These are phyloP conservation scores for Claviceps africana DNA, from an alignment of 2,329 filamentous ascomycete genomes.

Conservation along the genomic window DNA sequence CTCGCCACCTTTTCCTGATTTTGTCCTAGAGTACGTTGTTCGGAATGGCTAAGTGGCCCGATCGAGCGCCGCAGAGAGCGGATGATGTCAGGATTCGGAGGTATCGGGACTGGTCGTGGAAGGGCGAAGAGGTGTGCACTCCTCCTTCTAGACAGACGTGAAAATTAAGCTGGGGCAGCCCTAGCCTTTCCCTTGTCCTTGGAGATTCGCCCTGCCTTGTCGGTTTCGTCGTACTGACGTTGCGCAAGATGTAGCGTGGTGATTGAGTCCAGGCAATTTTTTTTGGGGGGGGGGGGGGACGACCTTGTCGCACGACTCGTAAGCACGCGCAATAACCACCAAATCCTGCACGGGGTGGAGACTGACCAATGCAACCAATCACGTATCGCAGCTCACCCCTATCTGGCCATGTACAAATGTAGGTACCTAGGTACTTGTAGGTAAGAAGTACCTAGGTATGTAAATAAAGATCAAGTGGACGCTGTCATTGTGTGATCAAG, in stretches of 20 bases:
- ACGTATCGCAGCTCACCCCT: not conserved
- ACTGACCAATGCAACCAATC: not conserved
- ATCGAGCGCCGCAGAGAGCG: not conserved
- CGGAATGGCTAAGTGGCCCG: not conserved
- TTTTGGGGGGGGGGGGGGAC: too few relatives aligned
- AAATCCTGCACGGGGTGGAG: not conserved
- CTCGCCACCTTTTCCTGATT: not conserved
- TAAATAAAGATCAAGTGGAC: not conserved
- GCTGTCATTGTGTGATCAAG: too few relatives aligned
- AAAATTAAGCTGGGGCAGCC: not conserved
- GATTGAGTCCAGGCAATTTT: not conserved
- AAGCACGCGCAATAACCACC: not conserved
- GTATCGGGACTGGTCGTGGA: not conserved
- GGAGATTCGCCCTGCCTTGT: not conserved
- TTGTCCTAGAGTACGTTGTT: not conserved
- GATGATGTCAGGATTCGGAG: not conserved
- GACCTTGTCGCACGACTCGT: not conserved
- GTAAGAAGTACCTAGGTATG: too few relatives aligned
- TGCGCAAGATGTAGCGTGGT: not conserved
- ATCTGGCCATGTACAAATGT: not conserved
- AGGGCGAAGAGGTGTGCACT: not conserved
- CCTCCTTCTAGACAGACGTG: not conserved
- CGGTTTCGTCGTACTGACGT: not conserved
- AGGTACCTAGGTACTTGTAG: too few relatives aligned
- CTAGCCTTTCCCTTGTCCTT: not conserved